Evolutionary conservation across 2,329 filamentous ascomycete genomes (phyloP).

Genomic region (Phialemoniopsis sp.): DNA sequence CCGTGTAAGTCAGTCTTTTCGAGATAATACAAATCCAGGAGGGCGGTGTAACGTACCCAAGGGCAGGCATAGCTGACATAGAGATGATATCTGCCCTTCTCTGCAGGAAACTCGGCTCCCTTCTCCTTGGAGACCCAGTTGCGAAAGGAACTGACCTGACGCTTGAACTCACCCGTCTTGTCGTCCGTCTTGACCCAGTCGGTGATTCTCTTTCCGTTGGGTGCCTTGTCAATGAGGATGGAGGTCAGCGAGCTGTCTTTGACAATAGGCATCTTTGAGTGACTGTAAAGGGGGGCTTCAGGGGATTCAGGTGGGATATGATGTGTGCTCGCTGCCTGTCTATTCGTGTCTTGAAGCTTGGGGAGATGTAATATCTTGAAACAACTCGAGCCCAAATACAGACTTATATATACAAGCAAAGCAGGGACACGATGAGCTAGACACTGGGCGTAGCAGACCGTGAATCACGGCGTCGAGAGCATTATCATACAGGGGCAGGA

Average conservation of each 20-base stretch:
- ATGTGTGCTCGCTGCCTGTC: too few relatives aligned
- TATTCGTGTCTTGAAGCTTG: too few relatives aligned
- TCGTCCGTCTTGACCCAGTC: constrained; percentile 79
- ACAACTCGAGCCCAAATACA: too few relatives aligned
- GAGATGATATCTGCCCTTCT: constrained; percentile 89
- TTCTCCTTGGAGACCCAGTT: constrained; percentile 70
- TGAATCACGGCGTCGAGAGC: too few relatives aligned
- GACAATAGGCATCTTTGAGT: constrained; percentile 1
- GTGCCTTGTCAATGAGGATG: constrained; percentile 1
- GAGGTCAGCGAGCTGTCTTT: not conserved
- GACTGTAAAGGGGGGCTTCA: constrained; percentile 1
- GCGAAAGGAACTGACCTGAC: constrained; percentile 78
- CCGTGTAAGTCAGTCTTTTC: not conserved
- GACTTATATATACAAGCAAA: too few relatives aligned
- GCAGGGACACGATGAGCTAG: too few relatives aligned
- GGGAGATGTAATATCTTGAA: too few relatives aligned
- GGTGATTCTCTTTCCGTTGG: constrained; percentile 55
- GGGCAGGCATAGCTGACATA: constrained; percentile 94
- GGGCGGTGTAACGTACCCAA: constrained; percentile 53
- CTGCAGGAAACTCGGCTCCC: constrained; percentile 73
- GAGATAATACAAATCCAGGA: not conserved
- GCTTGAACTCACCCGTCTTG: constrained; percentile 88
- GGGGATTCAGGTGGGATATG: too few relatives aligned
- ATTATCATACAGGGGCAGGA: too few relatives aligned
- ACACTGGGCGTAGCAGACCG: too few relatives aligned